These are phyloP conservation scores for Mollisia scopiformis DNA, from an alignment of 2,329 filamentous ascomycete species.

Conservation along the genomic window DNA sequence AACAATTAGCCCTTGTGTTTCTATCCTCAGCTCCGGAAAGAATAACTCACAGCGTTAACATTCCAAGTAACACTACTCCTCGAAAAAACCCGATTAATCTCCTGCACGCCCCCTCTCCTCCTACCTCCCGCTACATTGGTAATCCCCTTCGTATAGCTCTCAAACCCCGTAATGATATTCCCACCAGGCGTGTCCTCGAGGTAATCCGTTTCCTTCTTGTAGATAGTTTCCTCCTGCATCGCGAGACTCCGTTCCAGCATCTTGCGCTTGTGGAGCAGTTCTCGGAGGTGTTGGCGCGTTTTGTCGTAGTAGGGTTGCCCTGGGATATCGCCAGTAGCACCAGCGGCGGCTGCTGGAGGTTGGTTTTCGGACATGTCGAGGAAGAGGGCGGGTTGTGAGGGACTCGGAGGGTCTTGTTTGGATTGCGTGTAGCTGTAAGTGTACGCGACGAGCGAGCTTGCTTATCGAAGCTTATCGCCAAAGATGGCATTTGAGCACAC, in stretches of 20 bases:
- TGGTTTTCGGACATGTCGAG: constrained; percentile 52
- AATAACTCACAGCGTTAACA: constrained; percentile 40
- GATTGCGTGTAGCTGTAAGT: background rate
- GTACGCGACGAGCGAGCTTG: background rate
- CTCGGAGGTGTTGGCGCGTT: constrained; percentile 66
- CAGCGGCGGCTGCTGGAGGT: constrained; percentile 34
- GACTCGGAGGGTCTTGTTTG: background rate
- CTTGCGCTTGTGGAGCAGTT: constrained; percentile 68
- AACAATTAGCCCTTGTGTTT: background rate
- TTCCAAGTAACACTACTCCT: constrained; percentile 61
- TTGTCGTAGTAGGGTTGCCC: constrained; percentile 73
- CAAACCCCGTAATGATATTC: constrained; percentile 97
- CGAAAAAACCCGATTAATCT: constrained; percentile 73
- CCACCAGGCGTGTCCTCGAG: constrained; percentile 87
- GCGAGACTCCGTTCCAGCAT: constrained; percentile 37
- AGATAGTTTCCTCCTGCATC: constrained; percentile 76
- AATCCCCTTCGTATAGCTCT: constrained; percentile 94
- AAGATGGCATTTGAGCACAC: background rate
- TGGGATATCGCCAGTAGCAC: constrained; percentile 45
- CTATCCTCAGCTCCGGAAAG: background rate
- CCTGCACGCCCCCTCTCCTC: constrained; percentile 65
- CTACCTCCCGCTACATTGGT: constrained; percentile 60
- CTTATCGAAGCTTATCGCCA: background rate
- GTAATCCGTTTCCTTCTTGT: constrained; percentile 81
- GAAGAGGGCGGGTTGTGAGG: background rate